Conservation (phyloP, 139 green algal species). For the Haematococcus sp. region DNA sequence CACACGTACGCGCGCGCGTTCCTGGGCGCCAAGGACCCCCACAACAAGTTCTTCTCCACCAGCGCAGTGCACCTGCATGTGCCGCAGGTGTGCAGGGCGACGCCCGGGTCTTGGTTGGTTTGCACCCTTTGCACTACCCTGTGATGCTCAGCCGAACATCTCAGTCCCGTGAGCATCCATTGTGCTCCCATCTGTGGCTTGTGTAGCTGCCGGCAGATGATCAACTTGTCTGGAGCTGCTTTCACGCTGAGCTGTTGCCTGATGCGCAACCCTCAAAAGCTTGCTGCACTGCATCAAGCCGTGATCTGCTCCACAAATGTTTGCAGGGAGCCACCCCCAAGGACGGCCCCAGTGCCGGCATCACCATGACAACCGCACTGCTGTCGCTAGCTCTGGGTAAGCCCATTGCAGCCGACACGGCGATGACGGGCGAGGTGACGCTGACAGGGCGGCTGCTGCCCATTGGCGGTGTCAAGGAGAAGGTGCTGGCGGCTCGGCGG, state of each 20-base stretch:
- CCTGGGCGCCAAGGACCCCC: slow-evolving; percentile 20
- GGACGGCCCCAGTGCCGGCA: slow-evolving; percentile 88
- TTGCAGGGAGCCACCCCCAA: slow-evolving; percentile 87
- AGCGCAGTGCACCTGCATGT: slow-evolving; percentile 92
- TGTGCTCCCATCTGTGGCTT: too few relatives aligned
- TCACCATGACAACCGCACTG: slow-evolving; percentile 91
- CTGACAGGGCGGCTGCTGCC: slow-evolving; percentile 92
- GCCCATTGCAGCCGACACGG: slow-evolving; percentile 63
- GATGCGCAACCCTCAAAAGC: too few relatives aligned
- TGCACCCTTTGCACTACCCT: slow-evolving; percentile 13
- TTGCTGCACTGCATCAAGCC: too few relatives aligned
- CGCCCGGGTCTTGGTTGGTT: neutral
- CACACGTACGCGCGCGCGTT: slow-evolving; percentile 83
- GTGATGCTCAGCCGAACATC: too few relatives aligned
- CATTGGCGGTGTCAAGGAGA: slow-evolving; percentile 94
- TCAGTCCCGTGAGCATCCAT: too few relatives aligned
- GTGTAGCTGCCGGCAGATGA: too few relatives aligned
- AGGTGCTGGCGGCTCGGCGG: slow-evolving; percentile 81
- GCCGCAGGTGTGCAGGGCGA: slow-evolving; percentile 40
- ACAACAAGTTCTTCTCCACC: slow-evolving; percentile 41
- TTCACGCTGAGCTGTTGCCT: too few relatives aligned
- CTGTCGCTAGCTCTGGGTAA: slow-evolving; percentile 81
- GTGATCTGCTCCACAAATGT: too few relatives aligned
- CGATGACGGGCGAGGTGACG: slow-evolving; percentile 95
- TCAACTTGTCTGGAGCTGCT: too few relatives aligned